phyloP scores from a whole-genome alignment of 2,329 filamentous ascomycete genomes.

The Epichloe amarillans region DNA sequence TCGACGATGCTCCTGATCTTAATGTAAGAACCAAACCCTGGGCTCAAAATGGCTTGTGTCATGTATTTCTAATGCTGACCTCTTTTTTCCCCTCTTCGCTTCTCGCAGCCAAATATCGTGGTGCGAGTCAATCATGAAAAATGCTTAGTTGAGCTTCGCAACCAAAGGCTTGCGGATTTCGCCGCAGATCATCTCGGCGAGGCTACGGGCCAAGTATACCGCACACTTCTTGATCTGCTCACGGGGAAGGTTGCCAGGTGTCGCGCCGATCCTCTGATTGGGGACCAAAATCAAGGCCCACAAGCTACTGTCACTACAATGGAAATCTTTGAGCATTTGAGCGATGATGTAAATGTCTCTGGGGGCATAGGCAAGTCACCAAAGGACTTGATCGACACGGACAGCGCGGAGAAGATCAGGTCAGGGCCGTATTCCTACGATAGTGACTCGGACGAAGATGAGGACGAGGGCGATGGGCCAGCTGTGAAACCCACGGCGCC shows the following conservation, averaged over 20 bases:
- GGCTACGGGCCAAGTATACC: slow-evolving; percentile 67
- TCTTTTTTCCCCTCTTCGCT: not conserved
- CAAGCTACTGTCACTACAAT: slow-evolving; percentile 34
- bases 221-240: slow-evolving; percentile 54
- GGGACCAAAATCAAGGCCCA: slow-evolving; percentile 17
- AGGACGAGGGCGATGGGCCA: slow-evolving; percentile 15
- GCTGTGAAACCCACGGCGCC: not conserved
- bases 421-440: slow-evolving; percentile 20
- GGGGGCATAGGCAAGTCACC: slow-evolving; percentile 43
- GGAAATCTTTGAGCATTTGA: slow-evolving; percentile 42
- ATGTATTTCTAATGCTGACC: not conserved
- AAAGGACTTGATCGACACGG: slow-evolving; percentile 31
- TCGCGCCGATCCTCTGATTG: slow-evolving; percentile 37
- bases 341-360: slow-evolving; percentile 37
- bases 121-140: slow-evolving; percentile 78
- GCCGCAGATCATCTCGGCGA: slow-evolving; percentile 58
- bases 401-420: slow-evolving; percentile 35
- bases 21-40: slow-evolving; percentile 32
- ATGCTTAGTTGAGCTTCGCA: slow-evolving; percentile 70
- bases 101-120: slow-evolving; percentile 52
- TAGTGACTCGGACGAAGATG: slow-evolving; percentile 22
- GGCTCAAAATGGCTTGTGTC: not conserved
- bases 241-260: slow-evolving; percentile 58
- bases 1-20: slow-evolving; percentile 31
- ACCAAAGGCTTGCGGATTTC: slow-evolving; percentile 60